Evolutionary conservation across 176 grass and related monocot species (phyloP), one percentile per base, ranked within the genome.

Genomic region (Oryza australiensis): DNA sequence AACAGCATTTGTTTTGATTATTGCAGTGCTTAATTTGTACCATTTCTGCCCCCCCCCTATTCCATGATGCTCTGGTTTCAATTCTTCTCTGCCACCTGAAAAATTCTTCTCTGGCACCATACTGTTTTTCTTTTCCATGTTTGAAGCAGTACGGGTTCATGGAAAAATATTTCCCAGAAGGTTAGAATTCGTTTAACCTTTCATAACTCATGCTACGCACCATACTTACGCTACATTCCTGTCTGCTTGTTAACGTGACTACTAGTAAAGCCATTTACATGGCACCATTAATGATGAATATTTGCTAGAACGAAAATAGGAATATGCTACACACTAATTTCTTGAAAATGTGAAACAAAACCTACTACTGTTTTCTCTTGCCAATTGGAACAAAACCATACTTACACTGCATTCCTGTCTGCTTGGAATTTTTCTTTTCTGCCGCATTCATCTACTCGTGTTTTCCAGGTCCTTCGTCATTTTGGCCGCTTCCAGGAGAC

Each of bases 381-480:
- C 69, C 22, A 53, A 4, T 24, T 74, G 34, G 27, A 65, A n/a
- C n/a, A n/a, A n/a, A n/a, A n/a, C n/a, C n/a, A n/a, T n/a, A n/a
- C n/a, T n/a, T n/a, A n/a, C n/a, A n/a, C n/a, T n/a, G n/a, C n/a
- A n/a, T n/a, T n/a, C n/a, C n/a, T n/a, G n/a, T n/a, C n/a, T n/a
- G n/a, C n/a, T n/a, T n/a, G n/a, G n/a, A n/a, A 53, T 23, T 35
- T 70, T 72, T 49, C 73, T 26, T 63, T 7, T 49, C 26, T 41
- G 3, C 22, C 51, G 32, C 71, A 80, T 75, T 63, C 38, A 77
- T 82, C 27, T 66, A 20, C 80, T 29, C 82, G 41, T 88, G 20
- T 28, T 53, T n/a, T 86, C 33, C 79, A 98, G 95, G 88, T 98
- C 42, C 92, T 98, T 80, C 88, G 95, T n/a, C 95, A 98, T 89